These are phyloP conservation scores for Gossypium gossypioides DNA, from an alignment of 441 rosid species.

Conservation along the genomic window DNA sequence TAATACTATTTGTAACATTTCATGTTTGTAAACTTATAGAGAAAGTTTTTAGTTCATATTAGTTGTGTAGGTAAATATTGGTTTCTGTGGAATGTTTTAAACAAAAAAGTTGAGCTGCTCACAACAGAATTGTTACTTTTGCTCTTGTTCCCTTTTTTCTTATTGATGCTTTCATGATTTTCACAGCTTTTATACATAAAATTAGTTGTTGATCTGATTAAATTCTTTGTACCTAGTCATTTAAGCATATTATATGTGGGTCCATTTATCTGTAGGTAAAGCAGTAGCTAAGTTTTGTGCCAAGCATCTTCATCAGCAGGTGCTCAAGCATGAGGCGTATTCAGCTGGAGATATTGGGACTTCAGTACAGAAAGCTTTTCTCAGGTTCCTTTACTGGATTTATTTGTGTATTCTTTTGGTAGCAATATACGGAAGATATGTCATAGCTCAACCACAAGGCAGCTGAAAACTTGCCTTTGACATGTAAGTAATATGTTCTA, in stretches of 20 bases:
- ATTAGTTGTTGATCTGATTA: background rate
- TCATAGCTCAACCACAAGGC: constrained; percentile 7
- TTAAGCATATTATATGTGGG: background rate
- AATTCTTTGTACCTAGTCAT: background rate
- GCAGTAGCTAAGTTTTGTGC: constrained; percentile 60
- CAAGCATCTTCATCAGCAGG: constrained; percentile 54
- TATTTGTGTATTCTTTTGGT: background rate
- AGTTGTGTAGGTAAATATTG: background rate
- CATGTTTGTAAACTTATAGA: background rate
- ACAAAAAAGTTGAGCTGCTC: background rate
- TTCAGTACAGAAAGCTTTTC: constrained; percentile 38
- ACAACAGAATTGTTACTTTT: background rate
- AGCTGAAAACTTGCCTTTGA: constrained; percentile 3
- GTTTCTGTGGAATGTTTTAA: background rate
- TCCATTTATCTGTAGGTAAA: constrained; percentile 33
- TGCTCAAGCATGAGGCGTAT: constrained; percentile 46
- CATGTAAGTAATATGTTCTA: background rate
- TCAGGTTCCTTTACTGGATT: constrained; percentile 29
- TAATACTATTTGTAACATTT: background rate
- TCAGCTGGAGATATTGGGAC: constrained; percentile 46
- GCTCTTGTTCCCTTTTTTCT: background rate
- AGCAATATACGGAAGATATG: background rate
- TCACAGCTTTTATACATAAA: background rate
- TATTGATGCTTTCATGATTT: background rate
- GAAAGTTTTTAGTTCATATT: background rate